A percentile compares a stretch with the other conserved stretches of the same genome.
These are phyloP conservation scores for Gymnopilus dilepis DNA, from an alignment of 768 basidiomycete species.

Conservation along the genomic window DNA sequence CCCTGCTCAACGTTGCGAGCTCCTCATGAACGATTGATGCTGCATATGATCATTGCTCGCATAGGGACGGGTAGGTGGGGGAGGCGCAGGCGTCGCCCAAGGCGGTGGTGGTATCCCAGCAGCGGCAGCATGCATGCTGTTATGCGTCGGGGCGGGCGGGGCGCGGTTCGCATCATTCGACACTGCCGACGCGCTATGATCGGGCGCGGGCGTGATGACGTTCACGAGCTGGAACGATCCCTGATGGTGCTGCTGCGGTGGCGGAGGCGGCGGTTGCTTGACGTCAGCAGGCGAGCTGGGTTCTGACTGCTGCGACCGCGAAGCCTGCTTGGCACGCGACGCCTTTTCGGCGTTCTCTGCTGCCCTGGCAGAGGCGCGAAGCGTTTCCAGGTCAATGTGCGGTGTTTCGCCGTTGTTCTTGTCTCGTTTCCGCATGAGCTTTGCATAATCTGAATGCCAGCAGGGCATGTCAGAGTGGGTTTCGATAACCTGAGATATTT, in stretches of 20 bases:
- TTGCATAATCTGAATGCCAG: slow-evolving; percentile 69
- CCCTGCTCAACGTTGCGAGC: slow-evolving; percentile 34
- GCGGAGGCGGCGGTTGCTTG: slow-evolving; percentile 28
- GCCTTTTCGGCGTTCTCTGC: slow-evolving; percentile 49
- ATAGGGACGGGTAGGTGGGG: slow-evolving; percentile 28
- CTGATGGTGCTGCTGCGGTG: slow-evolving; percentile 48
- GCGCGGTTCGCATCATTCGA: slow-evolving; percentile 26
- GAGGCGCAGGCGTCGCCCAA: slow-evolving; percentile 29
- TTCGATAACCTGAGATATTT: slow-evolving; percentile 11
- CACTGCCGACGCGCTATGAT: slow-evolving; percentile 19
- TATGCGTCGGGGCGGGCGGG: slow-evolving; percentile 22
- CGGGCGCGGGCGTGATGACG: slow-evolving; percentile 36
- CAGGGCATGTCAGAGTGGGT: slow-evolving; percentile 3
- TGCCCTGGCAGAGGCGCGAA: slow-evolving; percentile 74
- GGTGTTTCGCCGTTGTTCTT: slow-evolving; percentile 66
- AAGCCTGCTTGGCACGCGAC: slow-evolving; percentile 29
- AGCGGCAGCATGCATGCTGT: slow-evolving; percentile 22
- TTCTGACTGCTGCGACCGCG: slow-evolving; percentile 35
- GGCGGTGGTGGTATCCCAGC: slow-evolving; percentile 31
- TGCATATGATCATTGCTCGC: slow-evolving; percentile 39
- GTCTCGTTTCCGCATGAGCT: slow-evolving; percentile 79
- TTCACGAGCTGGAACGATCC: slow-evolving; percentile 63
- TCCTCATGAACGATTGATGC: slow-evolving; percentile 43
- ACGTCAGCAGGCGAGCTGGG: slow-evolving; percentile 36
- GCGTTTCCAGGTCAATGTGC: slow-evolving; percentile 75